Evolutionary conservation across 108 stramenopile genomes (phyloP).

Genomic region (Nannochloropsis gaditana): DNA sequence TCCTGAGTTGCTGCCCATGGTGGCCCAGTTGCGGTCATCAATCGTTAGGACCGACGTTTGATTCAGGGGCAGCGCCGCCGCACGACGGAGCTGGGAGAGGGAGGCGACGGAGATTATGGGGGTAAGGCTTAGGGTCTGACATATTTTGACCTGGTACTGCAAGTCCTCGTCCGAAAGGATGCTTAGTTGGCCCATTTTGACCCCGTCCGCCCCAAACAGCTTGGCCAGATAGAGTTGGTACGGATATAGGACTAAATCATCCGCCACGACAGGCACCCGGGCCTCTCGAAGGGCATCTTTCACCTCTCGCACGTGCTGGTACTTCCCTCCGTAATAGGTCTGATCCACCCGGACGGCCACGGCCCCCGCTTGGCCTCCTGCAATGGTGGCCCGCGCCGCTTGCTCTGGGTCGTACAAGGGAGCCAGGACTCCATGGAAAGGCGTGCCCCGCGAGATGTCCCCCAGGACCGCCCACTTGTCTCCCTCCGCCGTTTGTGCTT

Average conservation of each 20-base stretch:
- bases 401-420: neutral
- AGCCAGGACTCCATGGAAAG: neutral
- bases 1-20: neutral
- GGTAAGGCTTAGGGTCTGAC: neutral
- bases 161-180: slow-evolving; percentile 7
- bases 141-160: neutral
- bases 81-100: slow-evolving; percentile 19
- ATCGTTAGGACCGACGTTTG: neutral
- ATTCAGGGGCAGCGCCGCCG: neutral
- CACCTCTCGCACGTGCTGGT: neutral
- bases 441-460: neutral
- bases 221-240: slow-evolving; percentile 6
- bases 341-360: neutral
- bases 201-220: neutral
- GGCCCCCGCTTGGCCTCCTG: neutral
- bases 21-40: neutral
- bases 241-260: slow-evolving; percentile 4
- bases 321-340: neutral
- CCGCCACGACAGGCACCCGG: neutral
- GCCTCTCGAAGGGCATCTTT: neutral
- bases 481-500: neutral
- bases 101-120: neutral
- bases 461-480: neutral
- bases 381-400: neutral
- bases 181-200: neutral